phyloP scores from a whole-genome alignment of 73 alveolate genomes.

The Paramecium sexaurelia region DNA sequence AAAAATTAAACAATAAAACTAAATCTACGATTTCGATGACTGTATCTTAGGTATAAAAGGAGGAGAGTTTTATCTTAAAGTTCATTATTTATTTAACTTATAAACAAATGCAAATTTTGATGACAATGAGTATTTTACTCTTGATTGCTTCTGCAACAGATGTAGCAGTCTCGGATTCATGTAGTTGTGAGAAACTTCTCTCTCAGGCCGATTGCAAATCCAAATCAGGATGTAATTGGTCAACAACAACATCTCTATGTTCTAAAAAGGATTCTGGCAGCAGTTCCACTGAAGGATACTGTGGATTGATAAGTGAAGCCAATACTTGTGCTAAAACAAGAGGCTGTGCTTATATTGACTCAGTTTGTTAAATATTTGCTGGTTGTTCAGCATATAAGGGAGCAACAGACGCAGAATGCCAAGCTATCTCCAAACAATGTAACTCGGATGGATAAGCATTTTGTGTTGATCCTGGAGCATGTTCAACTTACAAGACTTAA shows the following conservation, averaged over 20 bases:
- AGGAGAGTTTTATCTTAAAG: not conserved
- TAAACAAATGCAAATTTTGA: not conserved
- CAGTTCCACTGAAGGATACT: constrained; percentile 40
- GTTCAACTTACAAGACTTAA: not conserved
- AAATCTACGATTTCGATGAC: too few species aligned
- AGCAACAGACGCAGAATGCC: constrained; percentile 13
- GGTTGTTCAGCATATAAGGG: constrained; percentile 27
- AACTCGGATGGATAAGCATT: not conserved
- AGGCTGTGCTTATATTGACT: constrained; percentile 12
- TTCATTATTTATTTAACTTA: not conserved
- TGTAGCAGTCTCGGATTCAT: constrained; percentile 26
- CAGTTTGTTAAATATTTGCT: not conserved
- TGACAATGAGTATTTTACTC: not conserved
- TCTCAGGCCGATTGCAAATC: not conserved
- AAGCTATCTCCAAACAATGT: constrained; percentile 39
- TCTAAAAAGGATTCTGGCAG: not conserved
- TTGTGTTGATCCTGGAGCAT: constrained; percentile 35
- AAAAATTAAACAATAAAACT: too few species aligned
- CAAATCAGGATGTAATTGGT: not conserved
- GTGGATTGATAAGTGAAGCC: not conserved
- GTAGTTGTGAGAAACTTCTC: not conserved
- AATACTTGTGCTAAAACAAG: not conserved
- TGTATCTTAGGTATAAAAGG: not conserved
- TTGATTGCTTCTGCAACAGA: not conserved
- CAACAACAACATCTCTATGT: constrained; percentile 6